phyloP scores from a whole-genome alignment of 1,139 yeast genomes.

The Debaryomycetaceae sp. region DNA sequence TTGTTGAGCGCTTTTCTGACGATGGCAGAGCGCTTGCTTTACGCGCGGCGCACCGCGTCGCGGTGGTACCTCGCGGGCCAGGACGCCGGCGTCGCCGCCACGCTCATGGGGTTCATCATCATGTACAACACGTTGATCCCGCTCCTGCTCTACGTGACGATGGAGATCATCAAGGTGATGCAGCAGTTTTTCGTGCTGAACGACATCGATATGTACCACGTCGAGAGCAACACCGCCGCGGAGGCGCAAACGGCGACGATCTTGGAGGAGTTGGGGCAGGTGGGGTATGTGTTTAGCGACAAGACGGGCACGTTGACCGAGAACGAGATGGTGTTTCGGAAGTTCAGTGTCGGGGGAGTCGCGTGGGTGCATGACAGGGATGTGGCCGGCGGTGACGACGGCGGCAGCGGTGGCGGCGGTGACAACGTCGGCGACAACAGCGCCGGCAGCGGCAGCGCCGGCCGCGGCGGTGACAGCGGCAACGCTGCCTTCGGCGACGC shows the following conservation, averaged over 20 bases:
- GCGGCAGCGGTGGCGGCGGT: background rate
- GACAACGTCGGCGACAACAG: background rate
- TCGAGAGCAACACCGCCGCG: constrained; percentile 80
- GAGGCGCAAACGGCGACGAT: constrained; percentile 95
- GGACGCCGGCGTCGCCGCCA: constrained; percentile 86
- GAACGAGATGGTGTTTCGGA: constrained; percentile 80
- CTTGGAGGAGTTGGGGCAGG: constrained; percentile 95
- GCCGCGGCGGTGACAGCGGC: background rate
- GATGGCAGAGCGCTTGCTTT: constrained; percentile 65
- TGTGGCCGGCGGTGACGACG: constrained; percentile 12
- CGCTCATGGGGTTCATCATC: constrained; percentile 91
- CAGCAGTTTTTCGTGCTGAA: constrained; percentile 78
- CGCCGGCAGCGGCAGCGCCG: background rate
- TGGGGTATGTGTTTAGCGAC: constrained; percentile 89
- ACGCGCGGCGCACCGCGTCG: constrained; percentile 35
- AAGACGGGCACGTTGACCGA: constrained; percentile 97
- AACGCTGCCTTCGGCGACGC: constrained; percentile 1
- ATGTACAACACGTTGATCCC: constrained; percentile 98
- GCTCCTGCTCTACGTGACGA: constrained; percentile 86
- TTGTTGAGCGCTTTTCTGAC: constrained; percentile 74
- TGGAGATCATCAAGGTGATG: constrained; percentile 89
- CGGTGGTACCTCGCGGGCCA: constrained; percentile 73
- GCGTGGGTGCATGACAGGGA: constrained; percentile 86
- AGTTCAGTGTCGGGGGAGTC: constrained; percentile 79
- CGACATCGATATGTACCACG: constrained; percentile 94